These are phyloP conservation scores for Apiospora saccharicola DNA, from an alignment of 2,329 filamentous ascomycete species.

Conservation along the genomic window DNA sequence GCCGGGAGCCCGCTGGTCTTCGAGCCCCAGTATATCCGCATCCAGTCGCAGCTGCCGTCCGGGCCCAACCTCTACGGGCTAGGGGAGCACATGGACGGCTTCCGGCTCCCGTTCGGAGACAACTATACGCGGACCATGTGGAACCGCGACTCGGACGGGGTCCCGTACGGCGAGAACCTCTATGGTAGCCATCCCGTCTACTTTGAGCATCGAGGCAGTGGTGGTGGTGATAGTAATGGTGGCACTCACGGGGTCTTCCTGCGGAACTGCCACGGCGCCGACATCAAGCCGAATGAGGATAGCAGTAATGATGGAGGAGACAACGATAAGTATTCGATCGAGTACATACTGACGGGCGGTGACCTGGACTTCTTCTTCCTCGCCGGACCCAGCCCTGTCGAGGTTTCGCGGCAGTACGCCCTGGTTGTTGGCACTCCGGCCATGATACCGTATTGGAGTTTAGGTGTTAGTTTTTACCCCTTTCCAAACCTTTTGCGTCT, in stretches of 20 bases:
- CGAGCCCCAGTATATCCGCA: constrained; percentile 77
- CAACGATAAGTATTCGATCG: background rate
- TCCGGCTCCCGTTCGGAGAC: constrained; percentile 68
- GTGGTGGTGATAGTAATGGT: too few species aligned
- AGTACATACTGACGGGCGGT: constrained; percentile 57
- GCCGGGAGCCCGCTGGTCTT: constrained; percentile 73
- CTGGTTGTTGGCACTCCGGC: constrained; percentile 62
- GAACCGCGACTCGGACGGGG: constrained; percentile 70
- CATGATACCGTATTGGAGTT: constrained; percentile 63
- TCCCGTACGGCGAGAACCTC: constrained; percentile 70
- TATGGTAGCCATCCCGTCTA: constrained; percentile 81
- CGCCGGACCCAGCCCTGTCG: constrained; percentile 63
- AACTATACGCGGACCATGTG: constrained; percentile 76
- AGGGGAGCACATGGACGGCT: constrained; percentile 77
- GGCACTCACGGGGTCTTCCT: constrained; percentile 72
- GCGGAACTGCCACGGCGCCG: constrained; percentile 78
- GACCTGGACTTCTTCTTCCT: constrained; percentile 77
- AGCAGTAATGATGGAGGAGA: constrained; percentile 66
- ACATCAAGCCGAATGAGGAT: constrained; percentile 66
- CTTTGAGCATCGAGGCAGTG: constrained; percentile 69
- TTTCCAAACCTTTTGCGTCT: constrained; percentile 74
- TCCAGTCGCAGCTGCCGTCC: constrained; percentile 73
- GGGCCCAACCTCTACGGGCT: constrained; percentile 79
- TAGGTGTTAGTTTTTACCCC: background rate
- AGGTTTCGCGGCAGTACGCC: constrained; percentile 66